phyloP scores from a whole-genome alignment of 208 protist species.

The Trypanosoma vivax region DNA sequence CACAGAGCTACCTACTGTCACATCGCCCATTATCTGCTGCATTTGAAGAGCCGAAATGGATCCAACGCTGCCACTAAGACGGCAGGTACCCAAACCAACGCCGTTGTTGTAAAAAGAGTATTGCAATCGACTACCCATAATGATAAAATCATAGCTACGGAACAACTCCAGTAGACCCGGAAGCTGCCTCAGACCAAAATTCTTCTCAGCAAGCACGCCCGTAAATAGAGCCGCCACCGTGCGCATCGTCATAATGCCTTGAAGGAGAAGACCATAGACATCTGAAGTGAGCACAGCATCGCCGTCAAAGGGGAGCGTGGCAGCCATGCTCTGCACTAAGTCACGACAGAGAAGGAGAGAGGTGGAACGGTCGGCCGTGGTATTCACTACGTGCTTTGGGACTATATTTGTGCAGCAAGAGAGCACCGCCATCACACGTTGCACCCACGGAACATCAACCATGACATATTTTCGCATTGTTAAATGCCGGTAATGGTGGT shows the following conservation, averaged over 20 bases:
- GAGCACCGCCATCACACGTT: constrained; percentile 21
- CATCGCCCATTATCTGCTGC: too few relatives aligned
- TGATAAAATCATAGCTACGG: constrained; percentile 30
- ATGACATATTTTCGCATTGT: constrained; percentile 40
- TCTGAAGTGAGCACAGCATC: constrained; percentile 16
- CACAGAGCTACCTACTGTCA: too few relatives aligned
- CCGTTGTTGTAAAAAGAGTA: constrained; percentile 21
- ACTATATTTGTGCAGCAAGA: constrained; percentile 8
- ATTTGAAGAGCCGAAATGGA: too few relatives aligned
- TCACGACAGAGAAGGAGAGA: constrained; percentile 2
- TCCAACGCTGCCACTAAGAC: neutral
- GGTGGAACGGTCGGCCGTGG: neutral
- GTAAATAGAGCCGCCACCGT: constrained; percentile 13
- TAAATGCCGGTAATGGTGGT: constrained; percentile 53
- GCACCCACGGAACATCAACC: constrained; percentile 63
- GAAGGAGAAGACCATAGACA: constrained; percentile 9
- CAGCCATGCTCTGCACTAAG: constrained; percentile 3
- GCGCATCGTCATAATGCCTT: constrained; percentile 18
- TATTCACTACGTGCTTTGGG: neutral
- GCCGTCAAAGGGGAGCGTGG: constrained; percentile 18
- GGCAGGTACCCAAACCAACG: neutral
- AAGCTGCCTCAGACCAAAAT: constrained; percentile 11
- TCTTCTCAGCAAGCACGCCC: constrained; percentile 21
- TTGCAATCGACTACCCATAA: constrained; percentile 32
- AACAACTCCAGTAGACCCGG: constrained; percentile 26